Evolutionary conservation across 192 early-diverging fungal species (phyloP), one percentile per base, ranked within the genome.

Genomic region (Linderina pennispora): DNA sequence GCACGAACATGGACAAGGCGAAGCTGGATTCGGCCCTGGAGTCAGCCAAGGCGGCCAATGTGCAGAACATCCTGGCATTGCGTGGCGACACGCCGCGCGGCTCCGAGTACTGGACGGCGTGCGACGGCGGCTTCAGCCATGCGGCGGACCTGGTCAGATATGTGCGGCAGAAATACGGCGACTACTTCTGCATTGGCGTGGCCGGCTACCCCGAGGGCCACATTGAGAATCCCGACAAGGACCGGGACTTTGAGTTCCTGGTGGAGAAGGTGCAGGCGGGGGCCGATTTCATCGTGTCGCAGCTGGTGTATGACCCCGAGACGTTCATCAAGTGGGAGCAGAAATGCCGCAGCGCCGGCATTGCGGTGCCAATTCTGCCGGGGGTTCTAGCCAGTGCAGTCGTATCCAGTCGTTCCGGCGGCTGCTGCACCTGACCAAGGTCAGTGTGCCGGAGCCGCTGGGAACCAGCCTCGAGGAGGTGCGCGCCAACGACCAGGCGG

Each of bases 141-240:
- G 94, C 92, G 19, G 73, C 62, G 1, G 94, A 99, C 57, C 68
- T 99, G 23, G 92, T 99, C 7, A 74, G 74, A 44, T 94, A 99
- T 53, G 92, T 99, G 45, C 80, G 91, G 17, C 47, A 77, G 25
- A 42, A 84, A 43, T 89, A 96, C 53, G 90, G 88, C 4, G 89
- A 94, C 61, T 89, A 90, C 55, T 99, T 99, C 60, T 89, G 91
- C 45, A 90, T 99, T 40, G 92, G 85, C 43, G 97, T 99, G n/a
- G 97, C 97, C 2, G 95, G 89, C 39, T 88, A 87, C 52, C 84
- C 88, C 18, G 87, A 89, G 55, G 83, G 81, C 34, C 89, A 89
- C 56, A 54, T 62, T 2, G 87, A 87, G 43, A 78, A 65, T 54
- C 37, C 54, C 0, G 45, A 57, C 33, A 49, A 48, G 6, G 70